Evolutionary conservation across 75 land plant genomes (phyloP), one percentile per base, ranked within the genome.

Genomic region (Selaginella tamariscina): DNA sequence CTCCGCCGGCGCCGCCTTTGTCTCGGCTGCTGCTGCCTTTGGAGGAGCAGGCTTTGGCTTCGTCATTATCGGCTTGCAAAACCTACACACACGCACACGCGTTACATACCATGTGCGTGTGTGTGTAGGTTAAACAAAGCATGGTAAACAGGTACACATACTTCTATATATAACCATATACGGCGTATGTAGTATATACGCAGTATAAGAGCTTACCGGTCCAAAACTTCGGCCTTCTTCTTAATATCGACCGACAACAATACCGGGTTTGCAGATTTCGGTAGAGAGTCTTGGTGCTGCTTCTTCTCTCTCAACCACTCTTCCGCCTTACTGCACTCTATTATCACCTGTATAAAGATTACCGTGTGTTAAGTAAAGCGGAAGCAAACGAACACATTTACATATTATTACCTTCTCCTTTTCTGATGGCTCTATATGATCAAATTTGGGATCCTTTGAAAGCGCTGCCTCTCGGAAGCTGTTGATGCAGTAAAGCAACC

Each of bases 11-110:
- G 5, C 8, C 18, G 21, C 75, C n/a, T 78, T 68, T 9, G 75
- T 70, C 0, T 75, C 56, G 1, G 81, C 32, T 23, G 78, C 32
- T 1, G 56, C 64, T 0, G 88, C 82, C 73, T 85, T 87, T 1
- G 88, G 70, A 0, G 90, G 85, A 1, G 83, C 71, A 2, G 91
- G 91, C 70, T 72, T 76, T 24, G 86, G 75, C 65, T 86, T 88
- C 1, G 82, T 93, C 98, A 93, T 93, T 68, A 87, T 83, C 1
- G 98, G 96, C 77, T 85, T 84, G 68, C 98, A 93, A 56, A 87
- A 81, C 78, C 98, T 86, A 84, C 44, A 66, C 67, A 65, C 27
- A 26, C 27, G 8, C 32, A 65, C 27, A 23, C 67, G 31, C 31
- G 32, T 29, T 5, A 59, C 23, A 23, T 67, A 68, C 20, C 27